Base-by-base conservation (phyloP, 371 early-diverging fungal species). In the Rhizopus sp. region DNA sequence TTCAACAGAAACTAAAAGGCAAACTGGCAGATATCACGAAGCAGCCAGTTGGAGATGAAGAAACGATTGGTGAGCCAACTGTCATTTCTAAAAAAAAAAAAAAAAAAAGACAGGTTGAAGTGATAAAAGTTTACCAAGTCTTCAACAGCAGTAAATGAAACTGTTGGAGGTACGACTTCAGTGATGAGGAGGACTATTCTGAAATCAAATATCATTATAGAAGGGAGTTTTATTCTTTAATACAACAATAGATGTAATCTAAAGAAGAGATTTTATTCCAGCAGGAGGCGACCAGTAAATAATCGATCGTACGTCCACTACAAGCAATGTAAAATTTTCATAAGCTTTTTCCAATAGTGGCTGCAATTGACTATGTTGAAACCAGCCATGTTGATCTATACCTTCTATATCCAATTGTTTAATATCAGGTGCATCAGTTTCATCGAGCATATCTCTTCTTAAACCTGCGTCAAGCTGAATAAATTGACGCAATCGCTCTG, bases 401-500 rank as follows among this genome's bases (percentile, higher is more conserved):
- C 23, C 34, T 12, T 45, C 45, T 12, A 66, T 61, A 5, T 60
- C 59, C 4, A 64, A 38, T 33, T 42, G 13, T 13, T 46, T 39
- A 15, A 50, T 39, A 38, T 54, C 30, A 13, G 23, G 8, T 12
- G 13, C 13, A 17, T 17, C 23, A 1, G 23, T 23, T 7, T 46
- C 7, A 35, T 32, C 23, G 0, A 47, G 34, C 57, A 62, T 57
- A 1, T 66, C 23, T 23, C 49, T 40, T 50, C 61, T 45, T 53
- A 68, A 42, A 0, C 41, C 9, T 9, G 58, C 16, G 29, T 47
- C 46, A 38, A 57, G 46, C 15, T 57, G 56, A 10, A 62, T 55
- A 55, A 66, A 77, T 4, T 67, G 66, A 49, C 66, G 64, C 23
- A 65, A 49, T n/a, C 75, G 52, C 55, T 77, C 75, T 13, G 67